Evolutionary conservation across 768 basidiomycete species (phyloP).

Genomic region (Amanita subjunquillea): DNA sequence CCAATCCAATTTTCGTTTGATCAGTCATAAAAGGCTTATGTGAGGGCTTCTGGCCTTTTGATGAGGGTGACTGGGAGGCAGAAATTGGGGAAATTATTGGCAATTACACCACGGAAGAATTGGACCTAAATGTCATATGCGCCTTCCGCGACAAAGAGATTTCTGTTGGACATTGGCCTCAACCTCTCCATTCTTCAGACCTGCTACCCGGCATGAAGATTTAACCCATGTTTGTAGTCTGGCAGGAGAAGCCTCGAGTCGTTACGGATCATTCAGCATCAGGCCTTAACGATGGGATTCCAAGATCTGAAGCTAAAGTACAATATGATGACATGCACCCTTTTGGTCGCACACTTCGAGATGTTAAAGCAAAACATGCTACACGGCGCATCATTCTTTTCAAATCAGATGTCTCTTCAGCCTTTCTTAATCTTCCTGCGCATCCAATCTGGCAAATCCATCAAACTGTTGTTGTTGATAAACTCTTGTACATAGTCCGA

Average conservation of each 20-base stretch:
- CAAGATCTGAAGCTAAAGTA: too few relatives aligned
- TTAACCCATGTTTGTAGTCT: slow-evolving; percentile 17
- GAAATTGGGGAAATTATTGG: too few relatives aligned
- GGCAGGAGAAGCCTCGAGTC: slow-evolving; percentile 17
- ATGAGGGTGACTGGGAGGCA: slow-evolving; percentile 14
- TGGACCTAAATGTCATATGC: too few relatives aligned
- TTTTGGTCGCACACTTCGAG: too few relatives aligned
- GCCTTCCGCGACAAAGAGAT: too few relatives aligned
- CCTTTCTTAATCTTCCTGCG: slow-evolving; percentile 20
- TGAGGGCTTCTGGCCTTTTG: slow-evolving; percentile 23
- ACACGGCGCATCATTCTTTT: slow-evolving; percentile 14
- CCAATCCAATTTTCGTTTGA: slow-evolving; percentile 18
- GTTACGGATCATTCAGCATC: slow-evolving; percentile 21
- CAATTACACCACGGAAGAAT: too few relatives aligned
- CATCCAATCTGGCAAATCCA: slow-evolving; percentile 23
- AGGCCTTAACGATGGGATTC: too few relatives aligned
- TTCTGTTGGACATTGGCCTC: slow-evolving; percentile 11
- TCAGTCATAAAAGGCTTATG: slow-evolving; percentile 15
- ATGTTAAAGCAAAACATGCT: too few relatives aligned
- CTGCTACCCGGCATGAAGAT: slow-evolving; percentile 17
- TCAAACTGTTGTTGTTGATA: too few relatives aligned
- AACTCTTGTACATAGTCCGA: slow-evolving; percentile 17
- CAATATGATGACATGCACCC: too few relatives aligned
- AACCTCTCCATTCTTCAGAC: too few relatives aligned
- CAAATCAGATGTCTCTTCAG: slow-evolving; percentile 19